phyloP scores from a whole-genome alignment of 805 yeast species.

The Pichia sporocuriosa region DNA sequence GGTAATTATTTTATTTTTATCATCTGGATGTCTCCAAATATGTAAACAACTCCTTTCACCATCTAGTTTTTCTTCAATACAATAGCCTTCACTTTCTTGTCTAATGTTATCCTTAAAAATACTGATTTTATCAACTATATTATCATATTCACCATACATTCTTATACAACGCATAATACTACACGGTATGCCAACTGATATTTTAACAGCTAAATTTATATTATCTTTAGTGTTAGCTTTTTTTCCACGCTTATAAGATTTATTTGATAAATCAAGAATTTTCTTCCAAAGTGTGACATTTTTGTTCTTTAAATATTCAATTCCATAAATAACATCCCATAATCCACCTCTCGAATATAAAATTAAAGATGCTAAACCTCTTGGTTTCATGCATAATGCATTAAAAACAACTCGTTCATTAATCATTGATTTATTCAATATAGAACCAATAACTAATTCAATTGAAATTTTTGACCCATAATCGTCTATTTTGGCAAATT shows the following conservation, averaged over 20 bases:
- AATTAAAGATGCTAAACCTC: constrained; percentile 5
- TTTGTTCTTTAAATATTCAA: constrained; percentile 7
- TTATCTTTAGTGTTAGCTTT: constrained; percentile 18
- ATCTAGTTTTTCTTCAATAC: constrained; percentile 86
- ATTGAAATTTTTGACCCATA: not conserved
- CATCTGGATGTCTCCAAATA: constrained; percentile 38
- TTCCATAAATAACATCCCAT: constrained; percentile 14
- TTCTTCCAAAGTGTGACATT: constrained; percentile 57
- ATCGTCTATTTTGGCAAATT: not conserved
- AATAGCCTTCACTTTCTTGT: constrained; percentile 32
- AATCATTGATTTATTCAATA: not conserved
- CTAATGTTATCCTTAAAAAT: constrained; percentile 20
- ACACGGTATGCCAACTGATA: constrained; percentile 50
- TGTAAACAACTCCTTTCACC: constrained; percentile 88
- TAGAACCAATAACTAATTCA: not conserved
- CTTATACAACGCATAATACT: constrained; percentile 71
- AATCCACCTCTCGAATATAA: constrained; percentile 10
- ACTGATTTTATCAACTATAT: constrained; percentile 41
- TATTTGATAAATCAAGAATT: constrained; percentile 43
- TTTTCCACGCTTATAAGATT: constrained; percentile 27
- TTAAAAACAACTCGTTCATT: constrained; percentile 5
- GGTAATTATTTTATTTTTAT: constrained; percentile 44
- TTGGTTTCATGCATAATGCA: constrained; percentile 6
- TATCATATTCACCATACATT: constrained; percentile 41
- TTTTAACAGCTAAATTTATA: constrained; percentile 3